Conservation (phyloP, 805 yeast species). For the Candida railenensis region DNA sequence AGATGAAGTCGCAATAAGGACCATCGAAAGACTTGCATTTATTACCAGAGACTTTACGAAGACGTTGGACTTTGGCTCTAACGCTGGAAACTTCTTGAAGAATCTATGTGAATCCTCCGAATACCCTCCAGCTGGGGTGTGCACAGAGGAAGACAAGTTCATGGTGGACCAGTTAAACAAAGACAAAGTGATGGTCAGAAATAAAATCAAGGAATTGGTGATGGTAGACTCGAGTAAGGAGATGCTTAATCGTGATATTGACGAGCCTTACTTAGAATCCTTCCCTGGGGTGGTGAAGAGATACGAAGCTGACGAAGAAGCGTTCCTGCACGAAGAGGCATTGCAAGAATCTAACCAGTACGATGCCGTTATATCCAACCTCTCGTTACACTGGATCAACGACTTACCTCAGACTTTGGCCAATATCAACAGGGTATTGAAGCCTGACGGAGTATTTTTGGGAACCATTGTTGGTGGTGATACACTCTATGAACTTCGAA, state of each 20-base stretch:
- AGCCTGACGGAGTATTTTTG: slow-evolving; percentile 80
- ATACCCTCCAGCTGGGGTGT: slow-evolving; percentile 25
- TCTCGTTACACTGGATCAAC: slow-evolving; percentile 82
- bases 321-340: slow-evolving; percentile 39
- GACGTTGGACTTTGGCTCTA: slow-evolving; percentile 71
- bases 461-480: slow-evolving; percentile 84
- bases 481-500: slow-evolving; percentile 77
- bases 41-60: slow-evolving; percentile 61
- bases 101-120: slow-evolving; percentile 29
- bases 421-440: slow-evolving; percentile 55
- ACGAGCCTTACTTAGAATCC: slow-evolving; percentile 36
- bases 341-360: slow-evolving; percentile 40
- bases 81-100: slow-evolving; percentile 62
- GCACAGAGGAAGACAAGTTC: slow-evolving; percentile 33
- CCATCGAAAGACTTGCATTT: slow-evolving; percentile 74
- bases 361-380: slow-evolving; percentile 72
- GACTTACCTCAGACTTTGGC: slow-evolving; percentile 68
- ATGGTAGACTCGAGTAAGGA: slow-evolving; percentile 66
- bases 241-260: slow-evolving; percentile 53
- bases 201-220: slow-evolving; percentile 51
- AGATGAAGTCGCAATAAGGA: slow-evolving; percentile 69
- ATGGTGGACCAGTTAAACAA: slow-evolving; percentile 42
- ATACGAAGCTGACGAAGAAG: slow-evolving; percentile 67
- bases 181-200: slow-evolving; percentile 53
- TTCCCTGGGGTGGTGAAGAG: slow-evolving; percentile 48